These are phyloP conservation scores for Podaxis sp. DNA, from an alignment of 768 basidiomycete genomes.

Conservation along the genomic window DNA sequence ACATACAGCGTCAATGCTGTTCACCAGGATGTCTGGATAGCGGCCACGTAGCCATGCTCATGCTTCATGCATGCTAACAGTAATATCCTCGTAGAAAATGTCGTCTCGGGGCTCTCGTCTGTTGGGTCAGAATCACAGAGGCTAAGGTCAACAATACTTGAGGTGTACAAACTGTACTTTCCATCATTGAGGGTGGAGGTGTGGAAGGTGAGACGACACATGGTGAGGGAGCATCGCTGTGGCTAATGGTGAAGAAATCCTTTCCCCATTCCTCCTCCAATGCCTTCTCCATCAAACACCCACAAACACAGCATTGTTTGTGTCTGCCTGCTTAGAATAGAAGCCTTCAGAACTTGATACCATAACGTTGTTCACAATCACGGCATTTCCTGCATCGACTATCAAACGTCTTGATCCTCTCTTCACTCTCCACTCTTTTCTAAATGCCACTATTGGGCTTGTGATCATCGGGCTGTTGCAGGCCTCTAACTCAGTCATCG, in stretches of 20 bases:
- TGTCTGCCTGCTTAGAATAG: neutral
- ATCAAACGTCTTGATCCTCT: neutral
- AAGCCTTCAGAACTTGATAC: neutral
- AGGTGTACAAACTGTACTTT: constrained; percentile 69
- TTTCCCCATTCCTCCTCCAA: neutral
- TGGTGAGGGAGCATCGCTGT: constrained; percentile 30
- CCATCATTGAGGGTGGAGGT: constrained; percentile 73
- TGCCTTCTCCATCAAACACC: neutral
- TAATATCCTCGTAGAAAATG: constrained; percentile 51
- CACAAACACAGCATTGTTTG: neutral
- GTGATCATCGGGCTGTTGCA: neutral
- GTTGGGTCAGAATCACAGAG: constrained; percentile 32
- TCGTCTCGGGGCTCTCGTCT: constrained; percentile 32
- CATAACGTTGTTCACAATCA: neutral
- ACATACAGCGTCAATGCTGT: constrained; percentile 61
- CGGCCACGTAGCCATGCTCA: constrained; percentile 76
- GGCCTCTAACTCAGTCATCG: neutral
- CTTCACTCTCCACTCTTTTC: neutral
- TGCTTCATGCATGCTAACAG: constrained; percentile 62
- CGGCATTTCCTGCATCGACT: neutral
- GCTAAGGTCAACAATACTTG: constrained; percentile 54
- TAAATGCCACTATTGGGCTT: neutral
- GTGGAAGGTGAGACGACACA: constrained; percentile 69
- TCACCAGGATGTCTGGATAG: constrained; percentile 52
- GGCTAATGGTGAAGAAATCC: neutral